A percentile compares a stretch with the other conserved stretches of the same genome.
Evolutionary conservation across 208 protist species (phyloP).

Genomic region (Acanthamoeba healyi): DNA sequence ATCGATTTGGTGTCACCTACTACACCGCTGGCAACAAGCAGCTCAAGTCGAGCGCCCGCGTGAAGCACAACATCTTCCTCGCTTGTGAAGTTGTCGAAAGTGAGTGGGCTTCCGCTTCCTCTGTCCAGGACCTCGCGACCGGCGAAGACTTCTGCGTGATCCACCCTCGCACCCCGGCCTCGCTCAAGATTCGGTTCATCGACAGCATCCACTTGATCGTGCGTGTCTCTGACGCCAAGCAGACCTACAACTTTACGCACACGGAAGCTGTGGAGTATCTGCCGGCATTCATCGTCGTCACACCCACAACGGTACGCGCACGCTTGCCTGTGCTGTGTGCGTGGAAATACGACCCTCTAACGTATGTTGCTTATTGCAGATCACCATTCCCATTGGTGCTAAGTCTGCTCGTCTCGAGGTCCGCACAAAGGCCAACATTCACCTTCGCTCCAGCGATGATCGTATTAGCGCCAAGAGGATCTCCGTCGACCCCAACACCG

Average conservation of each 20-base stretch:
- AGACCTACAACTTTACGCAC: slow-evolving; percentile 64
- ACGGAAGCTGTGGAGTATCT: slow-evolving; percentile 28
- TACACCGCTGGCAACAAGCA: slow-evolving; percentile 25
- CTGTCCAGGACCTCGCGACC: not conserved
- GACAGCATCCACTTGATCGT: slow-evolving; percentile 51
- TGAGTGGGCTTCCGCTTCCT: slow-evolving; percentile 48
- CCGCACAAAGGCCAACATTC: slow-evolving; percentile 31
- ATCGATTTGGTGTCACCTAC: slow-evolving; percentile 17
- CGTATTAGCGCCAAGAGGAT: slow-evolving; percentile 47
- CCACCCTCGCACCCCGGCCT: slow-evolving; percentile 38
- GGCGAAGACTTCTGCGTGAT: slow-evolving; percentile 40
- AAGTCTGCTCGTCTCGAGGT: slow-evolving; percentile 40
- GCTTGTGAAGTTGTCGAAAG: slow-evolving; percentile 20
- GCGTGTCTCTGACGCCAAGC: slow-evolving; percentile 40
- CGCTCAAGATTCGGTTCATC: slow-evolving; percentile 52
- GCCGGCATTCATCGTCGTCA: slow-evolving; percentile 68
- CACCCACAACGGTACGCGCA: slow-evolving; percentile 2
- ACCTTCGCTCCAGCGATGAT: slow-evolving; percentile 5
- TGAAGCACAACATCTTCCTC: slow-evolving; percentile 74
- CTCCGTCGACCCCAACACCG: not conserved
- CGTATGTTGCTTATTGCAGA: not conserved
- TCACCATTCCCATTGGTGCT: slow-evolving; percentile 30
- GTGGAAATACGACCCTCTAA: not conserved
- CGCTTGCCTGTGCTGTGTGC: not conserved
- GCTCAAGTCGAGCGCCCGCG: not conserved